These are phyloP conservation scores for Euphorbia schlechtendalii DNA, from an alignment of 441 rosid species.

Conservation along the genomic window DNA sequence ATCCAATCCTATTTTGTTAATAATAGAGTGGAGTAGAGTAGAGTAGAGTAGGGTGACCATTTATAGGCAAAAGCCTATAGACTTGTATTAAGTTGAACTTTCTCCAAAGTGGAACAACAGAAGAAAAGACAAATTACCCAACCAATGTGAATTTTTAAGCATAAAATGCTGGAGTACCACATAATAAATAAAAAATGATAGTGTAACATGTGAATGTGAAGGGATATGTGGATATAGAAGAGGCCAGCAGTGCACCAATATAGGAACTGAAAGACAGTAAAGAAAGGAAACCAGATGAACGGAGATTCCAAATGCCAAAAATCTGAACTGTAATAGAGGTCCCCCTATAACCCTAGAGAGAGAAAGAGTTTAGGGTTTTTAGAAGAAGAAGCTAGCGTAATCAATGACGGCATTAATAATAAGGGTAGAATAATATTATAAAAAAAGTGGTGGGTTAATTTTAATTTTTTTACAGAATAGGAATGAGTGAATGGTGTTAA, in stretches of 20 bases:
- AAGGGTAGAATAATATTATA: too few relatives aligned
- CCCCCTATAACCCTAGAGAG: constrained; percentile 25
- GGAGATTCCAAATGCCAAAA: neutral
- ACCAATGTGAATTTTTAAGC: neutral
- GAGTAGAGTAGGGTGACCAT: too few relatives aligned
- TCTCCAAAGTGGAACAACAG: constrained; percentile 1
- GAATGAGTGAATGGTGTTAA: neutral
- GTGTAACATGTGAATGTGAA: too few relatives aligned
- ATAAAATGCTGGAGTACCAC: too few relatives aligned
- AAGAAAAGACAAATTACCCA: neutral
- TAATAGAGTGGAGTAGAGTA: neutral
- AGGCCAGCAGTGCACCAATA: too few relatives aligned
- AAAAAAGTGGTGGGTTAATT: too few relatives aligned
- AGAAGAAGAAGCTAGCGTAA: constrained; percentile 17
- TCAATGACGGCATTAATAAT: constrained; percentile 24
- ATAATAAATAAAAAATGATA: too few relatives aligned
- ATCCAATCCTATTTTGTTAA: neutral
- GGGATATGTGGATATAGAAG: too few relatives aligned
- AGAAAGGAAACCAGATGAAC: neutral
- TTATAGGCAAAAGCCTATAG: neutral
- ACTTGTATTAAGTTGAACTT: neutral
- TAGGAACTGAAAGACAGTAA: neutral
- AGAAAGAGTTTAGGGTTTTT: too few relatives aligned
- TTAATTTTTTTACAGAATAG: neutral
- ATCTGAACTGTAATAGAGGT: constrained; percentile 3